Evolutionary conservation across 495 filamentous ascomycete genomes (phyloP).

Genomic region (Aspergillus campestris): DNA sequence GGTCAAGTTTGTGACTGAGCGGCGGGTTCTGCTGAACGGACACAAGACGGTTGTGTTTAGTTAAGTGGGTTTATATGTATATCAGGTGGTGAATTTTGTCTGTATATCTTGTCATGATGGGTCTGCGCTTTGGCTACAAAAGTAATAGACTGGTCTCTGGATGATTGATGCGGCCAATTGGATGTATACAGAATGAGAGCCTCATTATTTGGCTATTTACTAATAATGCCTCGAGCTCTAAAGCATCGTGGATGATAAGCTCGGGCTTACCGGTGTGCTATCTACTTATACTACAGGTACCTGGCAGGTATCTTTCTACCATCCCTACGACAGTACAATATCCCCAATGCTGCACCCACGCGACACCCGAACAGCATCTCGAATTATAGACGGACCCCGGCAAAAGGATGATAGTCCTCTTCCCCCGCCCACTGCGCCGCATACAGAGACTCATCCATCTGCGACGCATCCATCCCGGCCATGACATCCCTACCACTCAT

Average conservation of each 20-base stretch:
- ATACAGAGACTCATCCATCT: conserved; percentile 40
- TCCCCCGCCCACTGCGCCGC: conserved; percentile 29
- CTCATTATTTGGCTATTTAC: no score
- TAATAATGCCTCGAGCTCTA: no score
- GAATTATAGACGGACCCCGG: conserved; percentile 7
- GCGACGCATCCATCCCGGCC: conserved; percentile 37
- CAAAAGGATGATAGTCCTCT: conserved; percentile 39
- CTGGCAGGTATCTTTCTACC: no score
- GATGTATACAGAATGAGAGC: no score
- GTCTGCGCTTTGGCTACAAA: no score
- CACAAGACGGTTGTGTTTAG: conserved; percentile 68
- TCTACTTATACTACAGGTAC: no score
- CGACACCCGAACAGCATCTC: neutral
- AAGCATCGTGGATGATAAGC: no score
- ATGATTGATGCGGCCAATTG: no score
- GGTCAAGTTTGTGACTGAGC: conserved; percentile 66
- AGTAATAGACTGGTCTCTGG: no score
- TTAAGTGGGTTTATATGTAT: conserved; percentile 10
- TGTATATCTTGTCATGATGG: neutral
- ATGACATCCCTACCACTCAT: conserved; percentile 29
- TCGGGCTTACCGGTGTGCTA: no score
- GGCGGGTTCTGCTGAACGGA: conserved; percentile 61
- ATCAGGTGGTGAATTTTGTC: neutral
- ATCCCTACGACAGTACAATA: no score
- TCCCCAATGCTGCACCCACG: no score